Conservation (phyloP, 306 rosid genomes). For the Dryas drummondii region DNA sequence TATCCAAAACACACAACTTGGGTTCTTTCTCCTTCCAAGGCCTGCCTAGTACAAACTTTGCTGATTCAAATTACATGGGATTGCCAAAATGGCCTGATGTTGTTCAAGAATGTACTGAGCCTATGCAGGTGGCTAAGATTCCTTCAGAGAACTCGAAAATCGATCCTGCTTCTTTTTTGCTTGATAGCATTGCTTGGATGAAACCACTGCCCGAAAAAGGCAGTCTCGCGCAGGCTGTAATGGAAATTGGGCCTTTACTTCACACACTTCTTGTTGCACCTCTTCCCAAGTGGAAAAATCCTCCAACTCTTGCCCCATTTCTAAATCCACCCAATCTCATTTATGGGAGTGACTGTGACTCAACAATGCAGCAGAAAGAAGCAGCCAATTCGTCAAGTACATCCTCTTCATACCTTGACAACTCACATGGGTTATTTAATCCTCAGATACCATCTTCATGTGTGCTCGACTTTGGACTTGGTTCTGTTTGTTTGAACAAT, state of each 20-base stretch:
- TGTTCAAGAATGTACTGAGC: not conserved
- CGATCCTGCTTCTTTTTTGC: conserved; percentile 21
- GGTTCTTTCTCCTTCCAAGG: not conserved
- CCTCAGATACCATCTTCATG: conserved; percentile 19
- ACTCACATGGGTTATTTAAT: not conserved
- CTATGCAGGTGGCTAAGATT: not conserved
- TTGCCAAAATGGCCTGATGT: not conserved
- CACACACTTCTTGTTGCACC: conserved; percentile 48
- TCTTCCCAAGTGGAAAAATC: conserved; percentile 43
- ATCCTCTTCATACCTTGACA: conserved; percentile 14
- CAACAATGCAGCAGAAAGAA: not conserved
- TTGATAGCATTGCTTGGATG: conserved; percentile 28
- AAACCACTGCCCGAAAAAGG: conserved; percentile 52
- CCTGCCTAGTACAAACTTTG: not conserved
- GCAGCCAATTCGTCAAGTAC: not conserved
- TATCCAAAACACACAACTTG: not conserved
- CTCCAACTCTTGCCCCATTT: conserved; percentile 18
- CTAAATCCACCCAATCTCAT: not conserved
- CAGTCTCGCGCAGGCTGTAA: conserved; percentile 39
- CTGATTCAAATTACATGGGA: not conserved
- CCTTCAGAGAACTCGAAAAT: not conserved
- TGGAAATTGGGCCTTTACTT: conserved; percentile 52
- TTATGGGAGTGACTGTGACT: not conserved
- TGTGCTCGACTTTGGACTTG: conserved; percentile 1
- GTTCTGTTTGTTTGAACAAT: conserved; percentile 6